These are phyloP conservation scores for Polyporus arcularius DNA, from an alignment of 768 basidiomycete species.

Conservation along the genomic window DNA sequence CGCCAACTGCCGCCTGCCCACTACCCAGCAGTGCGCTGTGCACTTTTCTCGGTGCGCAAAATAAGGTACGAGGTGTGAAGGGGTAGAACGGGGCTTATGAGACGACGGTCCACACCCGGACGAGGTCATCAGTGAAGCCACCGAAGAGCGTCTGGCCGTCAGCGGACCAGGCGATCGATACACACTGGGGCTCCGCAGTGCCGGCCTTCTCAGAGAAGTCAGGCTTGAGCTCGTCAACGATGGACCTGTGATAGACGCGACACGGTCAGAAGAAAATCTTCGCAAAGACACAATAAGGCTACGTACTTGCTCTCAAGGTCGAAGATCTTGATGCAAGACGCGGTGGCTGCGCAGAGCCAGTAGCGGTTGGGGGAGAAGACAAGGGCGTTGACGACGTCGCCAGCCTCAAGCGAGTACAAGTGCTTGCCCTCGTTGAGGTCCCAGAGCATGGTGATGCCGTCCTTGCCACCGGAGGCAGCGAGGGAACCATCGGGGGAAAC, in stretches of 20 bases:
- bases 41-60: slow-evolving; percentile 18
- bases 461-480: slow-evolving; percentile 98
- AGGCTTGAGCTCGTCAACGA: slow-evolving; percentile 98
- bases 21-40: slow-evolving; percentile 21
- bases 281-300: neutral
- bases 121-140: slow-evolving; percentile 93
- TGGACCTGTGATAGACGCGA: slow-evolving; percentile 58
- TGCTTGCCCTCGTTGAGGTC: slow-evolving; percentile 99
- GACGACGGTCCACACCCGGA: slow-evolving; percentile 90
- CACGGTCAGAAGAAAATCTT: neutral
- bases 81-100: slow-evolving; percentile 30
- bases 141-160: slow-evolving; percentile 97
- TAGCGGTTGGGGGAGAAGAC: slow-evolving; percentile 99
- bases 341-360: slow-evolving; percentile 99
- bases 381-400: slow-evolving; percentile 97
- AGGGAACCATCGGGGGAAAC: slow-evolving; percentile 99
- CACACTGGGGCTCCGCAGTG: slow-evolving; percentile 84
- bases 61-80: slow-evolving; percentile 7
- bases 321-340: slow-evolving; percentile 98
- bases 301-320: slow-evolving; percentile 98
- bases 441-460: slow-evolving; percentile 99
- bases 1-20: slow-evolving; percentile 11
- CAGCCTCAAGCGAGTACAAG: slow-evolving; percentile 98
- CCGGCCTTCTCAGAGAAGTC: slow-evolving; percentile 80
- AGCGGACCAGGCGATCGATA: slow-evolving; percentile 97